Base-by-base conservation (phyloP, 2,329 filamentous ascomycete genomes). In the Truncatella angustata region DNA sequence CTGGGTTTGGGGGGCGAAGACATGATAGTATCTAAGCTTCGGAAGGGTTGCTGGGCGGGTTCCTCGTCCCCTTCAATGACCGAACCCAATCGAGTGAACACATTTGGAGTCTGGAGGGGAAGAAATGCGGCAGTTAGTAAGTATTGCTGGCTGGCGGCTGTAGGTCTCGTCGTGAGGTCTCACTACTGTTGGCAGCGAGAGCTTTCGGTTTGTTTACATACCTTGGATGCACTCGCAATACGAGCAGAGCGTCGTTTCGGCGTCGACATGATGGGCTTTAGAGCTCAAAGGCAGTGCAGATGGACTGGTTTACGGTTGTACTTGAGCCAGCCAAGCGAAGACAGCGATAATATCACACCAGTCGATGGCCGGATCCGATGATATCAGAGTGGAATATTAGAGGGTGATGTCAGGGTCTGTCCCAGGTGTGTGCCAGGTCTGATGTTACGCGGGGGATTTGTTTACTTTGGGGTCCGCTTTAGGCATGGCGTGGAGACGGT, bases 61-160 rank as follows among this genome's bases (percentile, higher is more conserved):
- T 59, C 65, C 51, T 79, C 75, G 50, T 73, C 65, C 48, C 65
- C 63, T 58, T 83, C 79, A 30, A 63, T 55, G 20, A 82, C 70
- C 23, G 77, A 72, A 10, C 67, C 53, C 34, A 62, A 42, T 46
- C 60, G 28, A 77, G 34, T 37, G 23, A 30, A 35, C 20, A 39
- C 18, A 20, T 35, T 44, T 20, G 45, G 30, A 49, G 52, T 61
- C 43, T 54, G 49, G 20, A 43, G 32, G 5, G 30, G 36, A 49
- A 36, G 40, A 21, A 42, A 36, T 18, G 18, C 21, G 28, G 50
- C 34, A 24, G 21, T 32, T 20, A 23, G 21, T 54, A 49, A 10
- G 23, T 16, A 9, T 14, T 30, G 20, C 11, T 26, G 32, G 10
- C 14, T n/a, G 14, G 10, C 28, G 47, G 40, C 28, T 30, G 35